A percentile compares a stretch with the other conserved stretches of the same genome.
phyloP scores from a whole-genome alignment of 768 basidiomycete genomes.

The Russula vinacea region DNA sequence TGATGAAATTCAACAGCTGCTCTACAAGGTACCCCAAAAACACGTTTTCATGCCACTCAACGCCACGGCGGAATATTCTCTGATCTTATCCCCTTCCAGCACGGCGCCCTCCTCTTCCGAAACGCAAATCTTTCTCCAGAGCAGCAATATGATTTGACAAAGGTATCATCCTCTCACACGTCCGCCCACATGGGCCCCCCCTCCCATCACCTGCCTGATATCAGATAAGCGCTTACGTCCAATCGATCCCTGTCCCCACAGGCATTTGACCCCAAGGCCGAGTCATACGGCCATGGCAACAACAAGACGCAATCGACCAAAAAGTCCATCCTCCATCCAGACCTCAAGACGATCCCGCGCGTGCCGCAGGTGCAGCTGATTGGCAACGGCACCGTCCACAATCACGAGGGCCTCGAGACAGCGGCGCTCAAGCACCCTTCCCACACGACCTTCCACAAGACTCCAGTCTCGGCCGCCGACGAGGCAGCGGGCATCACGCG shows the following conservation, averaged over 20 bases:
- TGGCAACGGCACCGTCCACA: conserved; percentile 74
- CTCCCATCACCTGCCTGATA: background rate
- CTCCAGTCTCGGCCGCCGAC: conserved; percentile 63
- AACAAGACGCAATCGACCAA: conserved; percentile 73
- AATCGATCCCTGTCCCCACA: conserved; percentile 32
- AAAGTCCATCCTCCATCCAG: conserved; percentile 81
- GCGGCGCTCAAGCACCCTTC: conserved; percentile 78
- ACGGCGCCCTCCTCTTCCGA: conserved; percentile 73
- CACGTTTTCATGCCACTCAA: conserved; percentile 20
- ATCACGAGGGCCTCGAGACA: conserved; percentile 72
- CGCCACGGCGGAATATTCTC: background rate
- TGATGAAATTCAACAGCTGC: conserved; percentile 60
- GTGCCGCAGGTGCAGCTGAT: conserved; percentile 88
- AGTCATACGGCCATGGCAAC: conserved; percentile 82
- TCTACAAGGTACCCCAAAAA: conserved; percentile 63
- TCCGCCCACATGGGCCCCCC: background rate
- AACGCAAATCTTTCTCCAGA: conserved; percentile 67
- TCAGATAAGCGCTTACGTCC: conserved; percentile 10
- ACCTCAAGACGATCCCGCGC: conserved; percentile 83
- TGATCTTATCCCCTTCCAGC: conserved; percentile 40
- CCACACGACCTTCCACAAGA: conserved; percentile 83
- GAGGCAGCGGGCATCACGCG: conserved; percentile 68
- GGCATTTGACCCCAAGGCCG: conserved; percentile 70
- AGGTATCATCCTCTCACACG: conserved; percentile 45
- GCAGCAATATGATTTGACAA: conserved; percentile 81